Evolutionary conservation across 2,329 filamentous ascomycete species (phyloP).

Genomic region (Aspergillus hiratsukae): DNA sequence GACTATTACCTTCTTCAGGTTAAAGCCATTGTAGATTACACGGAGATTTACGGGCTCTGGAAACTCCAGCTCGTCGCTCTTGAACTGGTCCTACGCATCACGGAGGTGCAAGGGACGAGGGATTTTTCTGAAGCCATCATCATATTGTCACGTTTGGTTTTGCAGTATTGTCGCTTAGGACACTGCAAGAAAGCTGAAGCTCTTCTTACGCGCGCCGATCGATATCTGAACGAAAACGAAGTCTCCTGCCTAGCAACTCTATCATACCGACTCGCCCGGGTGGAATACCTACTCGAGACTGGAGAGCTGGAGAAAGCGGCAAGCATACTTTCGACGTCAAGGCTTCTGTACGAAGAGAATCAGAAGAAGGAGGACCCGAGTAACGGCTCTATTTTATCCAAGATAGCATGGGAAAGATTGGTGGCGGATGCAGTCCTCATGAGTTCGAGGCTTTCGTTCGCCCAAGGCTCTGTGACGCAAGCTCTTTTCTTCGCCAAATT

Average conservation of each 20-base stretch:
- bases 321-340: constrained; percentile 28
- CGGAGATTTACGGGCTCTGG: constrained; percentile 54
- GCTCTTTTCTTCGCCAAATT: constrained; percentile 48
- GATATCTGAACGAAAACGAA: constrained; percentile 39
- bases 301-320: constrained; percentile 60
- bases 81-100: constrained; percentile 44
- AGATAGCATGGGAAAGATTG: constrained; percentile 48
- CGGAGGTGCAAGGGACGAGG: constrained; percentile 41
- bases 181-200: constrained; percentile 56
- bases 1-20: constrained; percentile 49
- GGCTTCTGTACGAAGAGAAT: constrained; percentile 28
- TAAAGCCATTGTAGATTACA: constrained; percentile 51
- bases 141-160: constrained; percentile 45
- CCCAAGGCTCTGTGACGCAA: constrained; percentile 44
- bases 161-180: constrained; percentile 57
- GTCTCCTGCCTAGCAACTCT: constrained; percentile 46
- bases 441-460: constrained; percentile 62
- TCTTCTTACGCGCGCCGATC: constrained; percentile 56
- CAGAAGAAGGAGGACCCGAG: constrained; percentile 26
- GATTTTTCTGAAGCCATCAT: constrained; percentile 38
- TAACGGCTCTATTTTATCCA: constrained; percentile 34
- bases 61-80: constrained; percentile 47
- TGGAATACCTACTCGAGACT: constrained; percentile 68
- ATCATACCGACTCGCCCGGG: constrained; percentile 64
- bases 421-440: constrained; percentile 60